Percentiles rank a stretch among this genome's conserved stretches.
Evolutionary conservation across 805 yeast genomes (phyloP).

Genomic region (Candida lessepsii): DNA sequence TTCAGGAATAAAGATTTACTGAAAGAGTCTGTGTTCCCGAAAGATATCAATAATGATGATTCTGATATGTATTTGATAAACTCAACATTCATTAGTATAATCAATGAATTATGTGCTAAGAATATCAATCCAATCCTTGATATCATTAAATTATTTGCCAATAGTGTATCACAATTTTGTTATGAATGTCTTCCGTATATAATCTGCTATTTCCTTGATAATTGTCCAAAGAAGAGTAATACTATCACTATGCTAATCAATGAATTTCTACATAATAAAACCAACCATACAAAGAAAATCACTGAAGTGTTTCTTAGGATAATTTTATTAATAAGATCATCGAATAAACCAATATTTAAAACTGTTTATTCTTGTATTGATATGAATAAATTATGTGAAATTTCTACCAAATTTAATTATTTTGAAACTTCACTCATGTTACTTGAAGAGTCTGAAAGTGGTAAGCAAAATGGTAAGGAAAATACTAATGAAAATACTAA

Average conservation of each 20-base stretch:
- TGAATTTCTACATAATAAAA: not conserved
- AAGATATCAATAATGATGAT: not conserved
- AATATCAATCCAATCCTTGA: not conserved
- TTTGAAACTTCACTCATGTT: constrained; percentile 47
- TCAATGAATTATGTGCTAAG: not conserved
- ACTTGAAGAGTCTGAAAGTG: constrained; percentile 42
- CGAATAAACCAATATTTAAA: constrained; percentile 28
- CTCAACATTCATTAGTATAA: not conserved
- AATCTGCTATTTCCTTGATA: constrained; percentile 8
- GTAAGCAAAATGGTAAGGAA: constrained; percentile 6
- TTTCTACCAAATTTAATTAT: constrained; percentile 32
- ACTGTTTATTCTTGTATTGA: constrained; percentile 31
- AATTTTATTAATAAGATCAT: constrained; percentile 28
- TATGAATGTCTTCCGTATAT: constrained; percentile 10
- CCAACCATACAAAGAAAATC: constrained; percentile 11
- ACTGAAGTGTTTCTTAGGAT: constrained; percentile 22
- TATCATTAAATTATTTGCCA: not conserved
- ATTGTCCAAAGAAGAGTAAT: not conserved
- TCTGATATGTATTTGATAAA: not conserved
- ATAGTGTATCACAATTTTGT: not conserved
- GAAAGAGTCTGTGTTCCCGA: no score
- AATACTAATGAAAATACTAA: no score
- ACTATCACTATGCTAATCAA: not conserved
- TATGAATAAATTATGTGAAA: constrained; percentile 21
- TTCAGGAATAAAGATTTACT: no score